Percentiles rank a stretch among this genome's conserved stretches.
phyloP scores from a whole-genome alignment of 2,329 filamentous ascomycete genomes.

The Claviceps fusiformis region DNA sequence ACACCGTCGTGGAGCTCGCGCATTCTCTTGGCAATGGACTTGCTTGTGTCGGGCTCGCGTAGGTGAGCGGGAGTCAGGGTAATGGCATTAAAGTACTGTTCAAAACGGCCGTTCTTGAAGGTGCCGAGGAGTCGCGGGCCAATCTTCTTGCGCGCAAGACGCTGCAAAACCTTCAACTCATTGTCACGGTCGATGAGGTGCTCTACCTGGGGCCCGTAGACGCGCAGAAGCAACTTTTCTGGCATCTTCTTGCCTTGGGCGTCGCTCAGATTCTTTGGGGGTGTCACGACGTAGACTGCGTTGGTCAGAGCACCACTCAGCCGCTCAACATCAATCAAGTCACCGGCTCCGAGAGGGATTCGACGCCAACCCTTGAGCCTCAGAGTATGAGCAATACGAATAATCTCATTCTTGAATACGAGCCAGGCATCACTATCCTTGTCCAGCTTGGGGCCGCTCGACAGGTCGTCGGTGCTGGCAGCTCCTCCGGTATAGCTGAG shows the following conservation, averaged over 20 bases:
- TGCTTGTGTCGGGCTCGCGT: slow-evolving; percentile 68
- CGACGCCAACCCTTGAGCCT: slow-evolving; percentile 83
- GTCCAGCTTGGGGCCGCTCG: slow-evolving; percentile 32
- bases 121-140: slow-evolving; percentile 83
- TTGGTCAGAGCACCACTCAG: slow-evolving; percentile 91
- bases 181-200: slow-evolving; percentile 89
- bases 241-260: slow-evolving; percentile 31
- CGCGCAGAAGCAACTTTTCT: slow-evolving; percentile 67
- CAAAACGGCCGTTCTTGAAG: slow-evolving; percentile 89
- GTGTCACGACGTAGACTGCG: slow-evolving; percentile 86
- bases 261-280: slow-evolving; percentile 48
- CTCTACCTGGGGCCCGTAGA: slow-evolving; percentile 91
- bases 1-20: slow-evolving; percentile 89
- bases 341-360: slow-evolving; percentile 58
- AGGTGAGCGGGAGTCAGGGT: slow-evolving; percentile 67
- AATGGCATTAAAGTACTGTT: slow-evolving; percentile 80
- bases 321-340: slow-evolving; percentile 55
- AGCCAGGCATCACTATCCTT: slow-evolving; percentile 69
- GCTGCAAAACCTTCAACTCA: slow-evolving; percentile 73
- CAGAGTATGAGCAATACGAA: slow-evolving; percentile 78
- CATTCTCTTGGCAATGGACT: slow-evolving; percentile 95
- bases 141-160: slow-evolving; percentile 82
- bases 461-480: slow-evolving; percentile 27
- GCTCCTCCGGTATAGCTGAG: slow-evolving; percentile 53
- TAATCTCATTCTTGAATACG: slow-evolving; percentile 83